These are phyloP conservation scores for Microbotryum intermedium DNA, from an alignment of 1,284 basidiomycete genomes.

Conservation along the genomic window DNA sequence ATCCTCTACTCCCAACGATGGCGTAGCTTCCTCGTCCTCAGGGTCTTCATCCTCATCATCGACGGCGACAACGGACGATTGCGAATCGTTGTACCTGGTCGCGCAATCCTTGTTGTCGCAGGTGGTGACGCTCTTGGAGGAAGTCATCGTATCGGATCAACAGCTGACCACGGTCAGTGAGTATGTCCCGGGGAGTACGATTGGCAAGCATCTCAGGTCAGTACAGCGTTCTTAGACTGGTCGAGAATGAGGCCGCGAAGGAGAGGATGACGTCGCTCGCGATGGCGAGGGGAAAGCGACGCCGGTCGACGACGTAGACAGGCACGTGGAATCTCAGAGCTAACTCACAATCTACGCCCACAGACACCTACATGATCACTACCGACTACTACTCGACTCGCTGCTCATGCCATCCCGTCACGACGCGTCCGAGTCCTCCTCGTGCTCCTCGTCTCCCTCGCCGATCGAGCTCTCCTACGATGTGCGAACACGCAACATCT, in stretches of 20 bases:
- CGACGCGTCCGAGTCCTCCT: neutral
- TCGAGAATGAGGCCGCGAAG: no score
- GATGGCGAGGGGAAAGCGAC: no score
- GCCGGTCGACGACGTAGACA: no score
- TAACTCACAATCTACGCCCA: neutral
- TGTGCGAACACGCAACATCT: slow-evolving; percentile 59
- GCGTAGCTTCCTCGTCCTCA: neutral
- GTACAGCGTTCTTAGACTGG: neutral
- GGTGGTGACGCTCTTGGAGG: neutral
- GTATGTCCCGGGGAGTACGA: slow-evolving; percentile 6
- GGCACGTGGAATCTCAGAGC: neutral
- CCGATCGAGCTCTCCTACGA: slow-evolving; percentile 56
- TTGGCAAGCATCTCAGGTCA: slow-evolving; percentile 23
- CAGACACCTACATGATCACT: slow-evolving; percentile 23
- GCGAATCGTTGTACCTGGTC: slow-evolving; percentile 14
- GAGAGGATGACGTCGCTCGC: no score
- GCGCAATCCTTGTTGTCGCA: slow-evolving; percentile 14
- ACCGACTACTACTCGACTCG: slow-evolving; percentile 14
- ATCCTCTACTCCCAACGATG: no score
- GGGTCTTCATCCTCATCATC: no score
- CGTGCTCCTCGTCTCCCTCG: no score
- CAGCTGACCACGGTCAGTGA: neutral
- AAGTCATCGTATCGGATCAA: neutral
- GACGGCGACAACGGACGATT: neutral
- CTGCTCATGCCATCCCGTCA: neutral